These are phyloP conservation scores for Trypanosoma avium DNA, from an alignment of 208 protist species.

Conservation along the genomic window DNA sequence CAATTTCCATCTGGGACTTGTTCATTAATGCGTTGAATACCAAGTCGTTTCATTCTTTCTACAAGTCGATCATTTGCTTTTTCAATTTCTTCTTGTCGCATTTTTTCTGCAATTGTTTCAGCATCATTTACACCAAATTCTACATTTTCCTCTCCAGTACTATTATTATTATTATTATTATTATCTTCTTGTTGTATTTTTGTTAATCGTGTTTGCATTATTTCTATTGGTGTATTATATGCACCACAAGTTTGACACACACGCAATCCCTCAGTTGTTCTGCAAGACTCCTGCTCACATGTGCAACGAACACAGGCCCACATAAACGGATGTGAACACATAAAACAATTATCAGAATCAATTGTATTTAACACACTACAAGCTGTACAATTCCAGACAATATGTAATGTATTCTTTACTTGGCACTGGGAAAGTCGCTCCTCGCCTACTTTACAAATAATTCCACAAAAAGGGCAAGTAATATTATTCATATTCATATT, in stretches of 20 bases:
- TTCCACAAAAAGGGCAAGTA: slow-evolving; percentile 37
- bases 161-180: background rate
- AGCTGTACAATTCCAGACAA: slow-evolving; percentile 59
- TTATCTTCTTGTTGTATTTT: background rate
- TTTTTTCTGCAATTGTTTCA: slow-evolving; percentile 53
- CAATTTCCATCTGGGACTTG: slow-evolving; percentile 82
- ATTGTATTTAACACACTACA: slow-evolving; percentile 57
- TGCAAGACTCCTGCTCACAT: slow-evolving; percentile 38
- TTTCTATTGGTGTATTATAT: slow-evolving; percentile 73
- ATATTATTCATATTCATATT: no score
- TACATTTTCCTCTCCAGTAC: slow-evolving; percentile 21
- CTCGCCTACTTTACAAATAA: background rate
- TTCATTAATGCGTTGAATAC: slow-evolving; percentile 34
- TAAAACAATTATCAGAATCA: slow-evolving; percentile 56
- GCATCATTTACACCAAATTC: slow-evolving; percentile 81
- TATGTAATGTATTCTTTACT: slow-evolving; percentile 41
- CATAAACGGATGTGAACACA: slow-evolving; percentile 39
- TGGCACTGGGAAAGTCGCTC: slow-evolving; percentile 26
- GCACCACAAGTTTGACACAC: slow-evolving; percentile 57
- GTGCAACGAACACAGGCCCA: slow-evolving; percentile 77
- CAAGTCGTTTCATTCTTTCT: slow-evolving; percentile 38
- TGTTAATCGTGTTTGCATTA: slow-evolving; percentile 22
- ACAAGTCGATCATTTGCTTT: slow-evolving; percentile 44
- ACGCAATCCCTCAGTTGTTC: slow-evolving; percentile 51
- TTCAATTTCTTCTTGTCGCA: slow-evolving; percentile 55